phyloP scores from a whole-genome alignment of 2,329 filamentous ascomycete genomes.

The Ascochyta fabae region DNA sequence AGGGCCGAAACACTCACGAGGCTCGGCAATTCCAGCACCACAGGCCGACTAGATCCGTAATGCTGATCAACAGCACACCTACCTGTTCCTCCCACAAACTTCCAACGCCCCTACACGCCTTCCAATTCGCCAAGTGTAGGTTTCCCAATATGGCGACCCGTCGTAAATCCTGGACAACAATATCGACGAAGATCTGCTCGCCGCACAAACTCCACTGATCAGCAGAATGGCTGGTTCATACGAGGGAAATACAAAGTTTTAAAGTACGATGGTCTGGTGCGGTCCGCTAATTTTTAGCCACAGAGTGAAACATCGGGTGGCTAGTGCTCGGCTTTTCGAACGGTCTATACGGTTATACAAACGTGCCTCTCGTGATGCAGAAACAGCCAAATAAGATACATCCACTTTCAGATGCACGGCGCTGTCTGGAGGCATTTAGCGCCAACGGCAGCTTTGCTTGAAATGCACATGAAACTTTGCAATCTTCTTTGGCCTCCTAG shows the following conservation, averaged over 20 bases:
- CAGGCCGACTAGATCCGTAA: neutral
- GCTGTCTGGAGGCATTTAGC: no score
- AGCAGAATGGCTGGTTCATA: neutral
- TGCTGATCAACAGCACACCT: conserved; percentile 2
- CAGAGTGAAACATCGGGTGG: conserved; percentile 7
- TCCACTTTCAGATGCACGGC: no score
- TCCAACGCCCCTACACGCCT: neutral
- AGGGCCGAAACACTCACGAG: neutral
- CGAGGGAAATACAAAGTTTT: neutral
- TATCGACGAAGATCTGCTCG: neutral
- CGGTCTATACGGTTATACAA: neutral
- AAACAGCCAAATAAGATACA: neutral
- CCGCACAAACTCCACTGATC: conserved; percentile 2
- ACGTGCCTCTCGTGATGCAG: neutral
- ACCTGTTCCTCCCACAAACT: neutral
- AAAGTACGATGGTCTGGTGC: conserved; percentile 3
- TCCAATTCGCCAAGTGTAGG: neutral
- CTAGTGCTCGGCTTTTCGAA: conserved; percentile 2
- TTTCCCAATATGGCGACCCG: neutral
- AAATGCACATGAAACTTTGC: no score
- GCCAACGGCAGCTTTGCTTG: no score
- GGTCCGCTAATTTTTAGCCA: conserved; percentile 8
- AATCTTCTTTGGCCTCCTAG: no score
- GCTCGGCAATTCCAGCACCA: neutral
- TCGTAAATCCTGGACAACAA: neutral